Percentiles rank a stretch among this genome's conserved stretches.
Evolutionary conservation across 228 moss, liverwort and hornwort genomes (phyloP).

Genomic region (Sphagnum magellanicum): DNA sequence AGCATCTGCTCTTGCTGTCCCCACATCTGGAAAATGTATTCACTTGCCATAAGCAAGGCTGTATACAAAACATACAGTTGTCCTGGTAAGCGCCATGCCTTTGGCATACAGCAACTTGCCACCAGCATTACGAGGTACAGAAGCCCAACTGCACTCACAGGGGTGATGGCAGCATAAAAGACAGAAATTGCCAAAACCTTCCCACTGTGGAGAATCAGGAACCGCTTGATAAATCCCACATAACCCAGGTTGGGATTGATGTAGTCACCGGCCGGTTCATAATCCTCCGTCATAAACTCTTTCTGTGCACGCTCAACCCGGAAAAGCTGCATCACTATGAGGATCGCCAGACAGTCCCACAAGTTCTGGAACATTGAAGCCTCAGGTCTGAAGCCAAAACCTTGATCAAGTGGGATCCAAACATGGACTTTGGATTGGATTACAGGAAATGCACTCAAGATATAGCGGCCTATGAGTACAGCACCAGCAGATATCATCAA

Average conservation of each 20-base stretch:
- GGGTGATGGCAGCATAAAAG: conserved; percentile 27
- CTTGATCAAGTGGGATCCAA: conserved; percentile 15
- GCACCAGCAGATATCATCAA: conserved; percentile 27
- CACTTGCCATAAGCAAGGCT: conserved; percentile 16
- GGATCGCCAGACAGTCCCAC: conserved; percentile 32
- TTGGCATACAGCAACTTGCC: conserved; percentile 23
- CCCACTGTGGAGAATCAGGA: conserved; percentile 30
- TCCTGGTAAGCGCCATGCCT: conserved; percentile 28
- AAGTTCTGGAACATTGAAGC: conserved; percentile 24
- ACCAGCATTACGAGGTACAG: conserved; percentile 30
- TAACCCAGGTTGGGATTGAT: conserved; percentile 24
- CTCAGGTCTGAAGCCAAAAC: conserved; percentile 18
- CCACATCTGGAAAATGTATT: conserved; percentile 37
- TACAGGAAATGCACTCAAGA: conserved; percentile 29
- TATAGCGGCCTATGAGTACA: conserved; percentile 29
- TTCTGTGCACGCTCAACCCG: conserved; percentile 26
- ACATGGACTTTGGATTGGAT: conserved; percentile 11
- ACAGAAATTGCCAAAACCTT: conserved; percentile 23
- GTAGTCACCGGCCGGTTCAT: conserved; percentile 24
- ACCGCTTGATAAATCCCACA: conserved; percentile 26
- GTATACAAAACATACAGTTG: conserved; percentile 25
- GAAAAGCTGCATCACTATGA: conserved; percentile 35
- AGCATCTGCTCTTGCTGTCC: conserved; percentile 18
- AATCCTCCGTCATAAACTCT: conserved; percentile 9
- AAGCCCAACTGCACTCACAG: conserved; percentile 30